A percentile compares a stretch with the other conserved stretches of the same genome.
Evolutionary conservation across 164 flowering plant genomes (phyloP).

Genomic region (Dillenia turbinata): DNA sequence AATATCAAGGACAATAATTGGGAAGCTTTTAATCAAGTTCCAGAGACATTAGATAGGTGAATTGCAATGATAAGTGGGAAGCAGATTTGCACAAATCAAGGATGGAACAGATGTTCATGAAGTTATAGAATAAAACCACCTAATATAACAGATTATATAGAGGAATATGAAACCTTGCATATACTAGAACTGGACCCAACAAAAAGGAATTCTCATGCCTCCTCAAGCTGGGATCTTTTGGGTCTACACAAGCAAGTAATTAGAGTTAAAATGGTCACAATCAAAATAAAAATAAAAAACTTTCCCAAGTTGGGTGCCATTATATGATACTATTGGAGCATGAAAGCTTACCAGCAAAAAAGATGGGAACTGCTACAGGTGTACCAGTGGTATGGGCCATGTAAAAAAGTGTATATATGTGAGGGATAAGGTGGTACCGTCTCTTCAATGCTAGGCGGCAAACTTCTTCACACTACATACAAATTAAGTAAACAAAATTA

Average conservation of each 20-base stretch:
- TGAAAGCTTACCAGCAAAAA: slow-evolving; percentile 68
- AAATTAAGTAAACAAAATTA: no score
- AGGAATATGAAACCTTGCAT: slow-evolving; percentile 53
- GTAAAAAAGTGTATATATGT: slow-evolving; percentile 82
- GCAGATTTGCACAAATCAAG: no score
- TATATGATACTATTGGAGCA: no score
- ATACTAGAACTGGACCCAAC: slow-evolving; percentile 74
- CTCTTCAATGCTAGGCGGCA: slow-evolving; percentile 86
- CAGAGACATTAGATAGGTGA: no score
- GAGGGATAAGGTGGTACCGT: slow-evolving; percentile 82
- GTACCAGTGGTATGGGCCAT: slow-evolving; percentile 76
- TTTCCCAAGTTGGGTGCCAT: no score
- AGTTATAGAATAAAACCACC: background rate
- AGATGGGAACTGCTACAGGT: slow-evolving; percentile 78
- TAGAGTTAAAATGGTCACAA: background rate
- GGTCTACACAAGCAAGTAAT: slow-evolving; percentile 46
- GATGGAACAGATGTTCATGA: background rate
- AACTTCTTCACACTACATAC: slow-evolving; percentile 79
- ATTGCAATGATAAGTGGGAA: no score
- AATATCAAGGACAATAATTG: no score
- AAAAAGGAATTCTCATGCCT: slow-evolving; percentile 72
- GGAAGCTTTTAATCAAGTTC: no score
- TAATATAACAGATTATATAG: background rate
- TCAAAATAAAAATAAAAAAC: no score
- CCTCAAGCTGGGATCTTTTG: slow-evolving; percentile 72